These are phyloP conservation scores for Entrophospora sp. DNA, from an alignment of 192 early-diverging fungal species.

Conservation along the genomic window DNA sequence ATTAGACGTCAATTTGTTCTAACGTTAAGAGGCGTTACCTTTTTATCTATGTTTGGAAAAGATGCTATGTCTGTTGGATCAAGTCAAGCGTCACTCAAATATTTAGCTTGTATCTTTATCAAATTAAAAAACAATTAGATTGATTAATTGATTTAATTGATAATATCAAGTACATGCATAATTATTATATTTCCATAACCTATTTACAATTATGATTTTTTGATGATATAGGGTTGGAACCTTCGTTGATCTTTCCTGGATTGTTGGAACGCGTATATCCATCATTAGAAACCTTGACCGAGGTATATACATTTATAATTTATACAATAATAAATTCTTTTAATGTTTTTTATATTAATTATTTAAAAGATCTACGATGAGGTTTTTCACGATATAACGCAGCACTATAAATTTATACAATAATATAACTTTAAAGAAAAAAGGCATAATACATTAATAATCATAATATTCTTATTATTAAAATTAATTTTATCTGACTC, in stretches of 20 bases:
- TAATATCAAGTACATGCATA: not conserved
- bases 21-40: conserved; percentile 49
- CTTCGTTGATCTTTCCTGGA: conserved; percentile 67
- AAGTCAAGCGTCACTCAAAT: conserved; percentile 55
- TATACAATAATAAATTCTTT: not conserved
- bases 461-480: too few species aligned
- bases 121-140: too few species aligned
- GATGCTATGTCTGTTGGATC: conserved; percentile 51
- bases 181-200: not conserved
- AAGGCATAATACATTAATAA: too few species aligned
- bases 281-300: conserved; percentile 73
- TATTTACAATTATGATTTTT: not conserved
- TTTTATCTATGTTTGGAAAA: conserved; percentile 67
- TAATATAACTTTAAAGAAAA: too few species aligned
- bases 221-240: conserved; percentile 54
- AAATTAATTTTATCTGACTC: too few species aligned
- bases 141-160: not conserved
- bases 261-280: conserved; percentile 81
- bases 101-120: conserved; percentile 52
- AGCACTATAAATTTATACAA: too few species aligned
- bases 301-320: conserved; percentile 27
- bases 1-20: conserved; percentile 53
- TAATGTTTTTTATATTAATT: too few species aligned
- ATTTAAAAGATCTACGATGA: too few species aligned
- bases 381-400: too few species aligned